Conservation (phyloP, 805 yeast species). For the Brettanomyces naardenensis region DNA sequence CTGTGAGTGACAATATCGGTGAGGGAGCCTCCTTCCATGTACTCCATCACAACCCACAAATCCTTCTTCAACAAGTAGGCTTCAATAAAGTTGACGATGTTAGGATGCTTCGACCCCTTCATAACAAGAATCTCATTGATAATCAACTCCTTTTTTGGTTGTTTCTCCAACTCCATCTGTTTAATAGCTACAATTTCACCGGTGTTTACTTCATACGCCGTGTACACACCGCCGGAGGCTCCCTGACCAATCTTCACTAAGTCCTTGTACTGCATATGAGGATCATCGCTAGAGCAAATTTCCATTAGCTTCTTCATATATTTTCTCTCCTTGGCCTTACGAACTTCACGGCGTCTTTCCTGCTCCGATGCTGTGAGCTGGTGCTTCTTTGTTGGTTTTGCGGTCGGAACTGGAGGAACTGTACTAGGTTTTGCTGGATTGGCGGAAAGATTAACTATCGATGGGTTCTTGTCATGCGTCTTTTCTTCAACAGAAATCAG, state of each 20-base stretch:
- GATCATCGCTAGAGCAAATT: constrained; percentile 83
- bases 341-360: constrained; percentile 74
- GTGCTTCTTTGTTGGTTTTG: constrained; percentile 11
- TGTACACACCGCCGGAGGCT: constrained; percentile 95
- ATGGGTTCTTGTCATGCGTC: background rate
- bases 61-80: constrained; percentile 71
- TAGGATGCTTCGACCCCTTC: constrained; percentile 84
- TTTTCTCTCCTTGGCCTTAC: constrained; percentile 63
- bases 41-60: constrained; percentile 97
- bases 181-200: constrained; percentile 79
- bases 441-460: background rate
- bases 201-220: constrained; percentile 60
- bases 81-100: constrained; percentile 91
- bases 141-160: constrained; percentile 91
- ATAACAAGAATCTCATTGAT: constrained; percentile 93
- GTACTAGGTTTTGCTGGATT: background rate
- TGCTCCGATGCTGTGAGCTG: constrained; percentile 43
- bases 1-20: constrained; percentile 92
- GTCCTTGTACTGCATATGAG: constrained; percentile 57
- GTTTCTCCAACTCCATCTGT: constrained; percentile 91
- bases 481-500: background rate
- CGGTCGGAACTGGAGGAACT: constrained; percentile 26
- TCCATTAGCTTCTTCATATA: constrained; percentile 61
- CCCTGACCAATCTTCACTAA: constrained; percentile 93
- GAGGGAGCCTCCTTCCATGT: constrained; percentile 96